Conservation (phyloP, 495 filamentous ascomycete genomes). For the Geoglossum glabrum region DNA sequence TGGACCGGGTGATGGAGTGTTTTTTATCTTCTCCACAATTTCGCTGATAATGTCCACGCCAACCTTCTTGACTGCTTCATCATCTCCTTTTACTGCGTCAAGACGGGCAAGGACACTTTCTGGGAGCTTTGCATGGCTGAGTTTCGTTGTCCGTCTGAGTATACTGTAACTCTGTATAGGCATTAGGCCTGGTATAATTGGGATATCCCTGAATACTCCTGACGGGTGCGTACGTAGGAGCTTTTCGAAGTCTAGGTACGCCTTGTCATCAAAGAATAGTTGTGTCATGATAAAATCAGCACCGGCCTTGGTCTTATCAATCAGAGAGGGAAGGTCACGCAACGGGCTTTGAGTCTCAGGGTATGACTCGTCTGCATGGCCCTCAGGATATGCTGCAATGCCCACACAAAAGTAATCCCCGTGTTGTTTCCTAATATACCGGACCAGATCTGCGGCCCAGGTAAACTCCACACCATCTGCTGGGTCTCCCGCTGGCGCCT, state of each 20-base stretch:
- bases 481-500: conserved; percentile 24
- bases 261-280: conserved; percentile 76
- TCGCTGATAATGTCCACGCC: conserved; percentile 54
- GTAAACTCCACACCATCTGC: conserved; percentile 61
- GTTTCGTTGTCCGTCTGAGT: conserved; percentile 82
- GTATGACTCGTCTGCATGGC: conserved; percentile 80
- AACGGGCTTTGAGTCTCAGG: conserved; percentile 55
- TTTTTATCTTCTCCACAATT: conserved; percentile 47
- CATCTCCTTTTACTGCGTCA: conserved; percentile 67
- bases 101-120: conserved; percentile 44
- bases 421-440: conserved; percentile 66
- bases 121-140: conserved; percentile 74
- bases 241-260: conserved; percentile 60
- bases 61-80: conserved; percentile 69
- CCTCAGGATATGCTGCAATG: conserved; percentile 87
- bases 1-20: conserved; percentile 33
- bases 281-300: conserved; percentile 99
- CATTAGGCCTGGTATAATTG: conserved; percentile 91
- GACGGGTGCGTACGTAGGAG: conserved; percentile 64
- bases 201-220: conserved; percentile 68
- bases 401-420: conserved; percentile 96
- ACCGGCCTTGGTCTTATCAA: conserved; percentile 79
- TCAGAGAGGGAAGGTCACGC: conserved; percentile 70
- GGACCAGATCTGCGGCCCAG: conserved; percentile 78
- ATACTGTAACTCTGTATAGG: conserved; percentile 95